Base-by-base conservation (phyloP, 352 stramenopile species). In the Blastocystis sp. region DNA sequence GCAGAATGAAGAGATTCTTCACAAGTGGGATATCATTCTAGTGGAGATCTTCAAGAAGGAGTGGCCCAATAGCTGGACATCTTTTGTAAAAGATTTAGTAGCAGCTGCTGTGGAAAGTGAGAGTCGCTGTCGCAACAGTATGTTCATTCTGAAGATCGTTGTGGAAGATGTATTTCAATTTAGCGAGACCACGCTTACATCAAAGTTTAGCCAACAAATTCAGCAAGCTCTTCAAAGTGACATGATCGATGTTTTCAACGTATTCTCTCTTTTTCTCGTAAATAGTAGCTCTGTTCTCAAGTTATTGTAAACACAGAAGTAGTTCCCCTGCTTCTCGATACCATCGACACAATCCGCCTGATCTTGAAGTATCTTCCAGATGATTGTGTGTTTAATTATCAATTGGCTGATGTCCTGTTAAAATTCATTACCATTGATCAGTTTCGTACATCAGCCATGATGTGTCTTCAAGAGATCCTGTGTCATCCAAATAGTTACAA, bases 161-260 rank as follows among this genome's bases (percentile, higher is more conserved):
- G 97, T 93, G 77, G 96, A 99, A 90, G 97, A 99, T 88, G 92
- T 97, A 42, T 99, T 99, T 91, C 96, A 99, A 86, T 99, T 99
- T 96, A 89, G 95, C 98, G 87, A 94, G 97, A 90, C 97, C 98
- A 89, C 98, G 95, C 42, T 97, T 96, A 86, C 0, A n/a, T 75
- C 71, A 12, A 92, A 98, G 89, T 98, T 98, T 89, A 97, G 97
- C 21, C 97, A 98, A 89, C 93, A 92, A 52, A 93, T 99, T 88
- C 98, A 99, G 90, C 93, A 98, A 89, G 95, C 92, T 67, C 90
- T 99, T 16, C 98, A 98, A 89, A 92, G 95, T 74, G 95, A 99
- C 90, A 99, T 99, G 89, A 93, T 93, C 19, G 93, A 97, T 88
- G 98, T 99, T 75, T 98, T 98, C 90, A 92, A 95, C 24, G 77